phyloP scores from a whole-genome alignment of 768 basidiomycete genomes.

The Podaxis sp. region DNA sequence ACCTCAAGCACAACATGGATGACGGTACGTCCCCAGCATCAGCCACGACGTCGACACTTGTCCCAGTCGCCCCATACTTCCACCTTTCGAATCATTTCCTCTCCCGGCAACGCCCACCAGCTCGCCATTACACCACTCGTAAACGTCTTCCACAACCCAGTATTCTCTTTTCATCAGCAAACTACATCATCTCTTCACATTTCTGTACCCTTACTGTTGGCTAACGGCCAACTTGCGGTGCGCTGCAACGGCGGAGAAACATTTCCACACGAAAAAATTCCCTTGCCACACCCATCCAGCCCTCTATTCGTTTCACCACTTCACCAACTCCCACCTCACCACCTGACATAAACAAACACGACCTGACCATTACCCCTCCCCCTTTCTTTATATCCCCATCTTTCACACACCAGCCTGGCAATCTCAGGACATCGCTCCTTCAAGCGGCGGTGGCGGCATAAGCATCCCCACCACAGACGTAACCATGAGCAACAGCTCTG shows the following conservation, averaged over 20 bases:
- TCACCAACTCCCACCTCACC: neutral
- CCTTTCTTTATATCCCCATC: constrained; percentile 16
- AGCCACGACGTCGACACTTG: constrained; percentile 60
- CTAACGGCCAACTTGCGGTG: constrained; percentile 36
- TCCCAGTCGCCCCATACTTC: constrained; percentile 34
- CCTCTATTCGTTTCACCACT: neutral
- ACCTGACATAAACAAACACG: constrained; percentile 11
- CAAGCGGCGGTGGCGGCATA: constrained; percentile 51
- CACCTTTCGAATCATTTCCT: constrained; percentile 9
- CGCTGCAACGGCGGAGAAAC: constrained; percentile 11
- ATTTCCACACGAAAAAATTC: constrained; percentile 4
- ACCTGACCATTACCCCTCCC: constrained; percentile 11
- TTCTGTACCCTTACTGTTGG: constrained; percentile 29
- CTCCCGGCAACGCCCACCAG: constrained; percentile 6
- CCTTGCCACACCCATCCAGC: neutral
- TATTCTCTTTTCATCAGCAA: constrained; percentile 24
- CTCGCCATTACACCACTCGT: neutral
- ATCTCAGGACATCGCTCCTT: constrained; percentile 70
- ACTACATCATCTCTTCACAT: constrained; percentile 18
- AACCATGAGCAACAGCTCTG: constrained; percentile 32
- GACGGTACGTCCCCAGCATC: constrained; percentile 84
- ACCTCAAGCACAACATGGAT: constrained; percentile 31
- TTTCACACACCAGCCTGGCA: constrained; percentile 63
- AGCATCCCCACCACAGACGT: constrained; percentile 64
- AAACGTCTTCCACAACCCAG: constrained; percentile 5